These are phyloP conservation scores for Kitagawia praeruptora DNA, from an alignment of 129 eudicot species.

Conservation along the genomic window DNA sequence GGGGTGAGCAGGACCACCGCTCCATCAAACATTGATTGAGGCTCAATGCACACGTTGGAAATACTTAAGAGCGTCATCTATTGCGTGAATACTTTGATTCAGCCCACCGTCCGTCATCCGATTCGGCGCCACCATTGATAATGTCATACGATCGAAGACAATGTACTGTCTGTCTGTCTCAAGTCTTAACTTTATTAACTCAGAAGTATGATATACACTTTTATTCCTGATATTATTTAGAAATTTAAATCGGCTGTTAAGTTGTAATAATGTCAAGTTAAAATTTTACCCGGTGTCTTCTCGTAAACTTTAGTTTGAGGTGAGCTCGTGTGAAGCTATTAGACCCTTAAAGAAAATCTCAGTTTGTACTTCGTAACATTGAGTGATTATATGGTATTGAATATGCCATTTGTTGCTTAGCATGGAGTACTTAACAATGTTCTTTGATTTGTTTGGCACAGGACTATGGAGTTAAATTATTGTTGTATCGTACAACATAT, in stretches of 20 bases:
- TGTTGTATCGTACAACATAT: conserved; percentile 39
- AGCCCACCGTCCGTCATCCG: background rate
- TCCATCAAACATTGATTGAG: background rate
- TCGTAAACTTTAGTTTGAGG: background rate
- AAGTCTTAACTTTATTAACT: background rate
- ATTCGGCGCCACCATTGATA: background rate
- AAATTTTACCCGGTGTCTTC: too few species aligned
- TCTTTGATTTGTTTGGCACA: conserved; percentile 17
- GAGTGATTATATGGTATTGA: background rate
- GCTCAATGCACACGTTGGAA: background rate
- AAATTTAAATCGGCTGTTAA: too few species aligned
- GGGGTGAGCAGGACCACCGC: conserved; percentile 3
- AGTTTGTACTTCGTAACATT: background rate
- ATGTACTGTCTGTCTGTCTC: background rate
- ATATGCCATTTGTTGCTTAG: background rate
- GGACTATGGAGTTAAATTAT: conserved; percentile 49
- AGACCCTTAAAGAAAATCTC: background rate
- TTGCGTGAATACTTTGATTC: background rate
- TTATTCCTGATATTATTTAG: too few species aligned
- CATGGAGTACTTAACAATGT: background rate
- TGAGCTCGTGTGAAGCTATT: background rate
- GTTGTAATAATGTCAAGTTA: too few species aligned
- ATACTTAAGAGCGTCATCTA: background rate
- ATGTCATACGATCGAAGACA: background rate
- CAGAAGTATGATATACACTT: background rate